A percentile compares a stretch with the other conserved stretches of the same genome.
phyloP scores from a whole-genome alignment of 23 red algal genomes.

The Gracilaria domingensis region DNA sequence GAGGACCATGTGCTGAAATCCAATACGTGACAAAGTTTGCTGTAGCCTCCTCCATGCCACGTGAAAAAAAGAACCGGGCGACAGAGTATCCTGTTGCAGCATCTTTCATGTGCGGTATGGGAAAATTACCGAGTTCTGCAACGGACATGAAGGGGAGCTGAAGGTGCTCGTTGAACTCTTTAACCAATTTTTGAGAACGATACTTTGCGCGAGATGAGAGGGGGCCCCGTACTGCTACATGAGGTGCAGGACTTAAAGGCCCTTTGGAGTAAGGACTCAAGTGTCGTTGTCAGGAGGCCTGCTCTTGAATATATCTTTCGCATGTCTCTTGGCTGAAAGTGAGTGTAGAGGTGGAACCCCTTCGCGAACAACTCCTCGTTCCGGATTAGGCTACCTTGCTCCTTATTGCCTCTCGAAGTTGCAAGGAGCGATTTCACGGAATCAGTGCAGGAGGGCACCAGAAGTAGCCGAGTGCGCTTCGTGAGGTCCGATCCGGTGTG shows the following conservation, averaged over 20 bases:
- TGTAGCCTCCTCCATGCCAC: not conserved
- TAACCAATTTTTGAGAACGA: slow-evolving; percentile 16
- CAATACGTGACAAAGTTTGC: not conserved
- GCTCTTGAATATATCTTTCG: not conserved
- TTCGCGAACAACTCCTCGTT: not conserved
- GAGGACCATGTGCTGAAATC: not conserved
- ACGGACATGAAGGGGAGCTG: not conserved
- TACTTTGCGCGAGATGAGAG: slow-evolving; percentile 18
- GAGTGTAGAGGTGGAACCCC: not conserved
- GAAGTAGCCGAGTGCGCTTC: not conserved
- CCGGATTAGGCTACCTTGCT: not conserved
- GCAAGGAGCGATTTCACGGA: too few relatives aligned
- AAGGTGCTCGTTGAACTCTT: slow-evolving; percentile 7
- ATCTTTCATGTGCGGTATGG: slow-evolving; percentile 6
- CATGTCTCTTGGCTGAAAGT: not conserved
- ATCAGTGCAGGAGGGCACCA: not conserved
- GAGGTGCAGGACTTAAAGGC: slow-evolving; percentile 9
- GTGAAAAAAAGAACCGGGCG: not conserved
- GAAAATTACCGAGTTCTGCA: not conserved
- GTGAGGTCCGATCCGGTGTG: not conserved
- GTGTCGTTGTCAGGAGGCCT: not conserved
- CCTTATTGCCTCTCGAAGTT: too few relatives aligned
- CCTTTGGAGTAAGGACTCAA: not conserved
- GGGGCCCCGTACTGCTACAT: not conserved
- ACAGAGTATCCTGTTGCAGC: not conserved